A percentile compares a stretch with the other conserved stretches of the same genome.
phyloP scores from a whole-genome alignment of 495 filamentous ascomycete species.

The Pyrenula massariospora region DNA sequence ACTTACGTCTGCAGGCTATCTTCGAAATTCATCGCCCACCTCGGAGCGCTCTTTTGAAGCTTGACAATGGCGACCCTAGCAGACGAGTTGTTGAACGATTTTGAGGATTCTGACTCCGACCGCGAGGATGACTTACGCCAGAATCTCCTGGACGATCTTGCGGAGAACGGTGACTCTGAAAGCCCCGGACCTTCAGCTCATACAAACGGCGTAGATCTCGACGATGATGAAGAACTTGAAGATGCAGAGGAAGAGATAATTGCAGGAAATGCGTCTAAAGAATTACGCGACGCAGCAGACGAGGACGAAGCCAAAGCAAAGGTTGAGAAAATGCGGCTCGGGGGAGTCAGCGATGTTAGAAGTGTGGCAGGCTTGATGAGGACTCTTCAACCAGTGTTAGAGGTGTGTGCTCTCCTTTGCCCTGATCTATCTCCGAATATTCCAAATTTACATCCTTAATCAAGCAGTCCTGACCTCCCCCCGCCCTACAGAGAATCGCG shows the following conservation, averaged over 20 bases:
- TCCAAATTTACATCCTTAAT: slow-evolving; percentile 27
- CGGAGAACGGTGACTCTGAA: slow-evolving; percentile 9
- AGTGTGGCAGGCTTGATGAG: slow-evolving; percentile 67
- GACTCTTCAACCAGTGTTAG: slow-evolving; percentile 60
- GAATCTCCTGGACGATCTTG: slow-evolving; percentile 23
- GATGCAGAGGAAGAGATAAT: slow-evolving; percentile 12
- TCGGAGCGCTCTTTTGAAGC: too few relatives aligned
- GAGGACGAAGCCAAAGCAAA: slow-evolving; percentile 59
- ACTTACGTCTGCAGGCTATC: too few relatives aligned
- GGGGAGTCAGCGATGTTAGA: slow-evolving; percentile 58
- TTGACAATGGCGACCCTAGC: slow-evolving; percentile 78
- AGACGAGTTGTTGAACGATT: slow-evolving; percentile 80
- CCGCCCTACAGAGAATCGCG: slow-evolving; percentile 57
- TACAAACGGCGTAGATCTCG: slow-evolving; percentile 37
- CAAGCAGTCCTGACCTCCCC: slow-evolving; percentile 45
- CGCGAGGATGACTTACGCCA: slow-evolving; percentile 41
- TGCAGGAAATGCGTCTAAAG: slow-evolving; percentile 7
- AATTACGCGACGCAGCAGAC: slow-evolving; percentile 41
- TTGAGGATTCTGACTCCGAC: slow-evolving; percentile 63
- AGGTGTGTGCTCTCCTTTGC: slow-evolving; percentile 44
- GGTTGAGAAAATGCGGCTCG: slow-evolving; percentile 69
- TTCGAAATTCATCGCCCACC: too few relatives aligned
- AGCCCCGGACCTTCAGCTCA: slow-evolving; percentile 15
- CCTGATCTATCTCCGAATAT: slow-evolving; percentile 10
- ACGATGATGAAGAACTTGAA: slow-evolving; percentile 22